Conservation (phyloP, 2,329 filamentous ascomycete genomes). For the Phyllosticta ampelicida region DNA sequence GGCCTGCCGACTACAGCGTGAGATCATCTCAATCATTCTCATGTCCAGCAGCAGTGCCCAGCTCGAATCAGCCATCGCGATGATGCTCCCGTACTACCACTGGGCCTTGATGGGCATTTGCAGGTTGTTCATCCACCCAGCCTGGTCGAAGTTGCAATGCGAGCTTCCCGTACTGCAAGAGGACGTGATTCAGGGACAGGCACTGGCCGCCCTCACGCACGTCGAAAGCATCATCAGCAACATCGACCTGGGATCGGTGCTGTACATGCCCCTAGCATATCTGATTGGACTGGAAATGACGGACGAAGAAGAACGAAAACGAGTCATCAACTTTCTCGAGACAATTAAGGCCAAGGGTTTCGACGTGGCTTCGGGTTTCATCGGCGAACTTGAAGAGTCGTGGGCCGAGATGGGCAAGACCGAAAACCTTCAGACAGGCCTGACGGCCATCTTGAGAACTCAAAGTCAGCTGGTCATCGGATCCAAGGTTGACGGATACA, state of each 20-base stretch:
- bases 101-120: conserved; percentile 7
- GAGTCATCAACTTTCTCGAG: conserved; percentile 2
- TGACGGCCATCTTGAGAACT: background rate
- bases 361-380: conserved; percentile 1
- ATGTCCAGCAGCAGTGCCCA: background rate
- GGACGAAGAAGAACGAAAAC: conserved; percentile 3
- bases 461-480: background rate
- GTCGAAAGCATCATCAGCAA: conserved; percentile 5
- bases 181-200: conserved; percentile 9
- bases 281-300: conserved; percentile 8
- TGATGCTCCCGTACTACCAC: conserved; percentile 8
- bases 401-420: background rate
- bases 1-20: conserved; percentile 5
- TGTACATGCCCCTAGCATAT: conserved; percentile 6
- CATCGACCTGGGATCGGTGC: conserved; percentile 3
- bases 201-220: conserved; percentile 4
- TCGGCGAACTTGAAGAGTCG: background rate
- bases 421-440: background rate
- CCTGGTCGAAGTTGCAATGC: conserved; percentile 5
- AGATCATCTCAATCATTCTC: conserved; percentile 7
- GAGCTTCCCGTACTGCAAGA: conserved; percentile 5
- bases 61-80: background rate
- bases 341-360: conserved; percentile 8
- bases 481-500: background rate
- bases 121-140: conserved; percentile 5